Evolutionary conservation across 495 filamentous ascomycete genomes (phyloP).

Genomic region (Trichocladium antarcticum): DNA sequence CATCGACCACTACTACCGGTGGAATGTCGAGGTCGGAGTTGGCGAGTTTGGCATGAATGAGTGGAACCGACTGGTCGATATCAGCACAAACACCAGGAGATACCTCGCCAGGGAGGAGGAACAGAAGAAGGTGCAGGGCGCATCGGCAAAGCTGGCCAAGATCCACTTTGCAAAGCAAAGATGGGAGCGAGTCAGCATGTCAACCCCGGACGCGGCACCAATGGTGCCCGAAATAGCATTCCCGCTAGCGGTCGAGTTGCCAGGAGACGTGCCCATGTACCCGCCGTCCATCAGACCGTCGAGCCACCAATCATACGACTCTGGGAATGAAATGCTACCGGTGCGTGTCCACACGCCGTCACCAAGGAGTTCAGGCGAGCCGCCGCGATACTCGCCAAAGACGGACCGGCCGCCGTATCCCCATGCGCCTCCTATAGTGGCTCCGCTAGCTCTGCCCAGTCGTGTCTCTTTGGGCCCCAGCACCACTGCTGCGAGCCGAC

Average conservation of each 20-base stretch:
- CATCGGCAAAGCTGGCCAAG: conserved; percentile 72
- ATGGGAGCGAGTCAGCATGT: conserved; percentile 25
- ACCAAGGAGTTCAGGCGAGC: conserved; percentile 35
- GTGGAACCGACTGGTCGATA: conserved; percentile 85
- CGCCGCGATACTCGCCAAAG: conserved; percentile 26
- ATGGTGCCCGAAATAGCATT: conserved; percentile 26
- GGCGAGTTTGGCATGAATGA: conserved; percentile 99
- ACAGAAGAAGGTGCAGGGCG: conserved; percentile 59
- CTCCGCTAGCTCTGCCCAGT: conserved; percentile 25
- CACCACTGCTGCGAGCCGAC: conserved; percentile 18
- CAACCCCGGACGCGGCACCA: conserved; percentile 24
- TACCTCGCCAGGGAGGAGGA: conserved; percentile 69
- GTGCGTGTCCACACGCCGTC: conserved; percentile 30
- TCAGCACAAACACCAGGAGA: conserved; percentile 76
- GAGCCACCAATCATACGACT: conserved; percentile 39
- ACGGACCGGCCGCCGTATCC: conserved; percentile 25
- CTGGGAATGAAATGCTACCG: conserved; percentile 32
- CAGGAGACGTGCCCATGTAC: conserved; percentile 33
- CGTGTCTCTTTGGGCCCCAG: conserved; percentile 16
- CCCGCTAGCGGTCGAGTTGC: conserved; percentile 39
- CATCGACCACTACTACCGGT: conserved; percentile 87
- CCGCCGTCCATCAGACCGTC: conserved; percentile 24
- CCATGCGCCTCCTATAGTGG: conserved; percentile 25
- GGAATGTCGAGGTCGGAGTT: conserved; percentile 94
- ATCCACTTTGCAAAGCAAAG: conserved; percentile 56